These are phyloP conservation scores for Candida saitoana DNA, from an alignment of 805 yeast genomes.

Conservation along the genomic window DNA sequence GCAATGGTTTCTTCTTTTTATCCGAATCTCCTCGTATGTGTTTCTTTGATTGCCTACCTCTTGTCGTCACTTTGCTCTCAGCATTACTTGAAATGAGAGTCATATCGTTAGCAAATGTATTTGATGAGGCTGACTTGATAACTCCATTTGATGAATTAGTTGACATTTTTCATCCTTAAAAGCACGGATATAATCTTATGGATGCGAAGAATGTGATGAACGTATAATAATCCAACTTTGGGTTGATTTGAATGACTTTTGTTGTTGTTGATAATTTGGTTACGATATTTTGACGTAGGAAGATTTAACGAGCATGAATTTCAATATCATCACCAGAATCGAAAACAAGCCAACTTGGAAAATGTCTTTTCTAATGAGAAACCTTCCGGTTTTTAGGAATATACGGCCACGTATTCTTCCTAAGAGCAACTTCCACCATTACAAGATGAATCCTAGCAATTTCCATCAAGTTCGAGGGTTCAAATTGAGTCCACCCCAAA, in stretches of 20 bases:
- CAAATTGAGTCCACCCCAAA: conserved; percentile 16
- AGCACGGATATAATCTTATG: too few relatives aligned
- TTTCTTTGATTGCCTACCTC: background rate
- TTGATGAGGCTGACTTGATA: background rate
- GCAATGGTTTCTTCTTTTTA: conserved; percentile 1
- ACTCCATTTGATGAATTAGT: background rate
- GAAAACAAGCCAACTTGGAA: background rate
- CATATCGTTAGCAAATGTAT: background rate
- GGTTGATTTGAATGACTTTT: too few relatives aligned
- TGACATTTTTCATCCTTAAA: background rate
- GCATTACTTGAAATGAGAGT: background rate
- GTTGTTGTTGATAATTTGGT: too few relatives aligned
- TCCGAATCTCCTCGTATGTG: background rate
- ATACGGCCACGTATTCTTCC: background rate
- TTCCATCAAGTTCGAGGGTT: conserved; percentile 10
- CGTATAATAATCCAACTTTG: too few relatives aligned
- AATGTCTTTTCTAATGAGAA: background rate
- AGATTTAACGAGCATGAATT: background rate
- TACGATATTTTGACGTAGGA: too few relatives aligned
- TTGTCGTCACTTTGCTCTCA: background rate
- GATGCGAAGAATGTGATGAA: too few relatives aligned
- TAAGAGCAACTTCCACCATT: background rate
- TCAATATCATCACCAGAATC: background rate
- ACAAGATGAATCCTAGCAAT: background rate
- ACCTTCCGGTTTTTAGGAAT: background rate